A percentile compares a stretch with the other conserved stretches of the same genome.
These are phyloP conservation scores for Phanerochaete sordida DNA, from an alignment of 768 basidiomycete genomes.

Conservation along the genomic window DNA sequence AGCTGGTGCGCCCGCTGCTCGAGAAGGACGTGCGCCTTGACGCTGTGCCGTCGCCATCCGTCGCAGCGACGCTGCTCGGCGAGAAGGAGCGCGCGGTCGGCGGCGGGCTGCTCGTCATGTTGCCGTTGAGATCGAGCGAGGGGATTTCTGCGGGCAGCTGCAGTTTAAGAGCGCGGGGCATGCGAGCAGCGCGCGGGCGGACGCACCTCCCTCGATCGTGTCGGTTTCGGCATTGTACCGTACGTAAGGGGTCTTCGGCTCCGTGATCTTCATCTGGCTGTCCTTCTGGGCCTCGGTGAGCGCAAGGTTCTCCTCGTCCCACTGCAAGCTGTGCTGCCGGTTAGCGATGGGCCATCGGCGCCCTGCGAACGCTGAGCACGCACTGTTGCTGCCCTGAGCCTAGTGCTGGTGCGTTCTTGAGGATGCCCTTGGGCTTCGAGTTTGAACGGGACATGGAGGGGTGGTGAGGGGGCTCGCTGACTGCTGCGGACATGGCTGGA, in stretches of 20 bases:
- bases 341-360: slow-evolving; percentile 11
- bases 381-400: slow-evolving; percentile 47
- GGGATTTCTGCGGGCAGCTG: slow-evolving; percentile 65
- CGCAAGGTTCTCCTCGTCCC: slow-evolving; percentile 94
- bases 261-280: slow-evolving; percentile 97
- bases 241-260: slow-evolving; percentile 96
- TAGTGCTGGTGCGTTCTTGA: slow-evolving; percentile 72
- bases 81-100: slow-evolving; percentile 42
- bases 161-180: background rate
- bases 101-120: slow-evolving; percentile 34
- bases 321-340: slow-evolving; percentile 63
- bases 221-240: slow-evolving; percentile 88
- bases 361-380: slow-evolving; percentile 20
- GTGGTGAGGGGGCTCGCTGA: slow-evolving; percentile 28
- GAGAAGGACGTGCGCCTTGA: slow-evolving; percentile 76
- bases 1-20: slow-evolving; percentile 50
- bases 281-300: slow-evolving; percentile 93
- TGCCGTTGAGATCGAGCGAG: slow-evolving; percentile 58
- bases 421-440: slow-evolving; percentile 78
- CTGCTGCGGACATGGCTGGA: slow-evolving; percentile 10
- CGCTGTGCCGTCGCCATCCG: slow-evolving; percentile 58
- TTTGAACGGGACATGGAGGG: slow-evolving; percentile 53
- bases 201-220: slow-evolving; percentile 73
- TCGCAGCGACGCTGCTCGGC: slow-evolving; percentile 41
- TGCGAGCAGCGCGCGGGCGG: background rate